Percentiles rank a stretch among this genome's conserved stretches.
Evolutionary conservation across 192 early-diverging fungal genomes (phyloP).

Genomic region (Backusella australiensis): DNA sequence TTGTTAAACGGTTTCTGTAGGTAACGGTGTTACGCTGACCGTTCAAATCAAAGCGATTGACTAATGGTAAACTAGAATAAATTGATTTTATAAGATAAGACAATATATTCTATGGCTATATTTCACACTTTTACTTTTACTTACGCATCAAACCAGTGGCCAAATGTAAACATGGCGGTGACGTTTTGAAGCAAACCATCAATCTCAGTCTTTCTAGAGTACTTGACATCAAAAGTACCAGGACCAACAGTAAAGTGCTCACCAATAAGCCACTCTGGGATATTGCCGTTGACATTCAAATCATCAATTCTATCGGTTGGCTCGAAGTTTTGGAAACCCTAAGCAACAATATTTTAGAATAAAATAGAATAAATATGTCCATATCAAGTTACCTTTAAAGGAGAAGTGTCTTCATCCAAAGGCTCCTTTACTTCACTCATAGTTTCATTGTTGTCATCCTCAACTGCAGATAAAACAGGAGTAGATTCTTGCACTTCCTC

Average conservation of each 20-base stretch:
- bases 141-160: conserved; percentile 71
- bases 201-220: conserved; percentile 52
- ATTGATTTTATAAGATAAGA: background rate
- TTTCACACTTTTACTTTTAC: background rate
- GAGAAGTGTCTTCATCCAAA: conserved; percentile 4
- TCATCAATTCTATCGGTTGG: conserved; percentile 42
- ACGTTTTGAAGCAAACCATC: conserved; percentile 63
- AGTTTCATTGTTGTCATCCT: background rate
- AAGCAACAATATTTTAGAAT: background rate
- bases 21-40: conserved; percentile 52
- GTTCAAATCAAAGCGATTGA: conserved; percentile 67
- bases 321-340: conserved; percentile 57
- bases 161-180: conserved; percentile 64
- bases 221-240: conserved; percentile 64
- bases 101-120: background rate
- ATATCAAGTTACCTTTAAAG: conserved; percentile 4
- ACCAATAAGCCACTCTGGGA: conserved; percentile 65
- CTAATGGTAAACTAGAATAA: conserved; percentile 54
- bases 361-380: background rate
- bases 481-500: background rate
- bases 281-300: conserved; percentile 51
- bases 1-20: conserved; percentile 60
- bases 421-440: background rate
- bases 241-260: conserved; percentile 67
- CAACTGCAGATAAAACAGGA: background rate